Evolutionary conservation across 345 rosid species (phyloP).

Genomic region (Eutrema yunnanense): DNA sequence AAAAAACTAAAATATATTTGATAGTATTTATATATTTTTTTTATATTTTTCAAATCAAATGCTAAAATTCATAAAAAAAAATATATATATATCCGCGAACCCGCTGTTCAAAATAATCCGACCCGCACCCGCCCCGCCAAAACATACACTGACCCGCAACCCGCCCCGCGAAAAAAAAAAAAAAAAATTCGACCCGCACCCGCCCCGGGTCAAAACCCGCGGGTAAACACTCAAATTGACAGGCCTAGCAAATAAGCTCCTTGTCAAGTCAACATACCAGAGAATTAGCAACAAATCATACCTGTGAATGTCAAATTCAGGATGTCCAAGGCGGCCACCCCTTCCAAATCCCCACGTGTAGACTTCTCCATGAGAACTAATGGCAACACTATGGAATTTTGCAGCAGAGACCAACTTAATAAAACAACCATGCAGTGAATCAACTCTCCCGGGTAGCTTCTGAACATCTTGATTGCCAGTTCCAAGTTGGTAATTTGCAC

Average conservation of each 20-base stretch:
- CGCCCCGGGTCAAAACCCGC: too few species aligned
- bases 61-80: too few species aligned
- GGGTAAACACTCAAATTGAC: too few species aligned
- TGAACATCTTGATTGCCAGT: conserved; percentile 87
- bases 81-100: too few species aligned
- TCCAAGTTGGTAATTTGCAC: conserved; percentile 96
- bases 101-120: too few species aligned
- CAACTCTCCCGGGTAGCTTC: conserved; percentile 89
- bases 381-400: conserved; percentile 90
- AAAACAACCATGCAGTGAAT: conserved; percentile 66
- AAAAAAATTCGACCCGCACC: too few species aligned
- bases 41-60: too few species aligned
- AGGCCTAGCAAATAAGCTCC: not conserved
- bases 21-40: too few species aligned
- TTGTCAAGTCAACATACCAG: not conserved
- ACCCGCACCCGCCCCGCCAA: too few species aligned
- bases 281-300: conserved; percentile 14
- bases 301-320: conserved; percentile 99
- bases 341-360: conserved; percentile 99
- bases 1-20: too few species aligned
- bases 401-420: conserved; percentile 82
- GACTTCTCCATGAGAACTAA: conserved; percentile 68
- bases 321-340: conserved; percentile 99
- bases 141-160: too few species aligned
- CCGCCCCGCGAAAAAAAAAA: too few species aligned